Evolutionary conservation across 2,329 filamentous ascomycete species (phyloP).

Genomic region (Macroventuria anomochaeta): DNA sequence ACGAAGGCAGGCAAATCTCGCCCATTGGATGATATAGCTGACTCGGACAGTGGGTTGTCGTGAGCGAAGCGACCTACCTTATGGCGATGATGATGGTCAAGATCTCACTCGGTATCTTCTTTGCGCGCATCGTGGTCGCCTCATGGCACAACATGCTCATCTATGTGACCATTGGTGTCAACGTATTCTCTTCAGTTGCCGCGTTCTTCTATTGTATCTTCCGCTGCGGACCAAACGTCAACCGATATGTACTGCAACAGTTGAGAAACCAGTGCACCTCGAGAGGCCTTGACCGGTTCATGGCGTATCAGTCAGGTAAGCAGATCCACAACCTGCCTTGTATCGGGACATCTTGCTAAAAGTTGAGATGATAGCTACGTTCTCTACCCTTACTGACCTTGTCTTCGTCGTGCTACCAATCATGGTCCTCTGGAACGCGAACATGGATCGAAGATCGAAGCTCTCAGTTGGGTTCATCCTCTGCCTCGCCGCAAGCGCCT

Average conservation of each 20-base stretch:
- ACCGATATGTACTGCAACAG: conserved; percentile 41
- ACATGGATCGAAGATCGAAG: conserved; percentile 62
- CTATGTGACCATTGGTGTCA: conserved; percentile 48
- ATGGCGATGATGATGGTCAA: conserved; percentile 52
- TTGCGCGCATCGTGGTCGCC: conserved; percentile 52
- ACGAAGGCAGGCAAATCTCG: conserved; percentile 34
- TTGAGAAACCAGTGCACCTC: conserved; percentile 50
- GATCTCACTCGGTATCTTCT: conserved; percentile 55
- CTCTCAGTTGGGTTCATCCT: conserved; percentile 61
- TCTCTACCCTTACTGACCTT: conserved; percentile 42
- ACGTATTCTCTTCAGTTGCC: conserved; percentile 39
- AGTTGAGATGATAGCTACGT: conserved; percentile 20
- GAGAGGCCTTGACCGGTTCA: conserved; percentile 57
- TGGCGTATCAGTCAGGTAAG: conserved; percentile 54
- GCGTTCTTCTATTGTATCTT: conserved; percentile 61
- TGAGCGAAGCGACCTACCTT: conserved; percentile 50
- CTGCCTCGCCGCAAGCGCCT: conserved; percentile 58
- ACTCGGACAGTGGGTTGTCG: conserved; percentile 41
- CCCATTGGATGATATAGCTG: neutral
- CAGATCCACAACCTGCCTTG: neutral
- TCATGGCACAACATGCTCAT: conserved; percentile 49
- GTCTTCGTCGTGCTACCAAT: conserved; percentile 46
- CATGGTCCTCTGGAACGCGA: conserved; percentile 61
- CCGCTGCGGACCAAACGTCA: conserved; percentile 53
- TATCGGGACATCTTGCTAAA: neutral